These are phyloP conservation scores for Lentinus polychrous DNA, from an alignment of 1,284 basidiomycete species.

Conservation along the genomic window DNA sequence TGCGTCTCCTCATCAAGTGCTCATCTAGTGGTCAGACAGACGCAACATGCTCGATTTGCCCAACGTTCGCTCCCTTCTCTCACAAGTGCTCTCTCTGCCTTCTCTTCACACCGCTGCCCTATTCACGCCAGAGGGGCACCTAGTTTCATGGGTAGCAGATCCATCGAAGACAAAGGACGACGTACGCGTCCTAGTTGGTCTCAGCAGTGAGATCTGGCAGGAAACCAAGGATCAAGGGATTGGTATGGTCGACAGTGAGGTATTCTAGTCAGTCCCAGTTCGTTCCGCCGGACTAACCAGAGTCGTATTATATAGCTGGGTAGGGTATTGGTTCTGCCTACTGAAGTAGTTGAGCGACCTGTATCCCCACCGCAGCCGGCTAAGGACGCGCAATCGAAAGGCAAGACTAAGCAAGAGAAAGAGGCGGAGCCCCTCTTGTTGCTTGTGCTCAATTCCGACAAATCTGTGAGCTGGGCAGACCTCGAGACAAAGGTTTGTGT, in stretches of 20 bases:
- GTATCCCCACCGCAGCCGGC: slow-evolving; percentile 8
- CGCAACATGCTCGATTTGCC: slow-evolving; percentile 51
- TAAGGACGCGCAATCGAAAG: slow-evolving; percentile 2
- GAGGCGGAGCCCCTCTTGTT: slow-evolving; percentile 46
- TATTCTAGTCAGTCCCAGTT: slow-evolving; percentile 18
- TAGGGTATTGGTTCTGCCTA: slow-evolving; percentile 57
- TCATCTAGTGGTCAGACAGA: too few species aligned
- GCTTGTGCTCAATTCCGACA: slow-evolving; percentile 57
- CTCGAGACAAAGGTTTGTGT: slow-evolving; percentile 50
- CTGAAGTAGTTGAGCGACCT: slow-evolving; percentile 25
- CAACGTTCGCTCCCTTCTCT: slow-evolving; percentile 51
- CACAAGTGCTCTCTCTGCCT: slow-evolving; percentile 46
- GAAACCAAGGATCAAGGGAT: slow-evolving; percentile 55
- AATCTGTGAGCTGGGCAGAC: slow-evolving; percentile 54
- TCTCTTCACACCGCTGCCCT: slow-evolving; percentile 55
- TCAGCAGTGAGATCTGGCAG: slow-evolving; percentile 68
- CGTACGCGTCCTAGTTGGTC: slow-evolving; percentile 60
- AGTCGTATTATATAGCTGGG: slow-evolving; percentile 42
- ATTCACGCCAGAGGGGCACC: slow-evolving; percentile 54
- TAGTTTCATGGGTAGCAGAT: slow-evolving; percentile 49
- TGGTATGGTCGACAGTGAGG: slow-evolving; percentile 72
- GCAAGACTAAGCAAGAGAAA: slow-evolving; percentile 18
- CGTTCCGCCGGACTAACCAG: background rate
- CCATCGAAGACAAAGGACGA: slow-evolving; percentile 57
- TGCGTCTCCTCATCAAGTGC: too few species aligned